Evolutionary conservation across 495 filamentous ascomycete genomes (phyloP), one percentile per base, ranked within the genome.

Genomic region (Chaetomium cochliodes): DNA sequence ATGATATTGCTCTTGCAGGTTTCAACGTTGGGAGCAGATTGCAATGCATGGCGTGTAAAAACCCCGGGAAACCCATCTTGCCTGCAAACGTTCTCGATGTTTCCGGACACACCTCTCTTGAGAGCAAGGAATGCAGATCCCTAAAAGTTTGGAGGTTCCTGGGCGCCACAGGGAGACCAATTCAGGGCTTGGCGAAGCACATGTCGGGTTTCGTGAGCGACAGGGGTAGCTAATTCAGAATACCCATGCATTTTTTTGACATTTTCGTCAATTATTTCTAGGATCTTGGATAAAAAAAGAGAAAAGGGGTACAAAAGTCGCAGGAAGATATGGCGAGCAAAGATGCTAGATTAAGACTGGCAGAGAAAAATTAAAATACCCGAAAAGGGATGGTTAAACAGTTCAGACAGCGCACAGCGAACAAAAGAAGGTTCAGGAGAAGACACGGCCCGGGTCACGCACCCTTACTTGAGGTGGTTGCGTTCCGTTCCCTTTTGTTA

Each of bases 161-260:
- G 50, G 12, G 25, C 33, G 33, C 33, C 33, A 37, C 33, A 6
- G 33, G 33, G 33, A 30, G 51, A 33, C 51, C 1, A 33, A 54
- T 12, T 2, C 26, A 30, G 28, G 51, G 26, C 51, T 54, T 54
- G 51, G 51, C 51, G 51, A 54, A 54, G 51, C 51, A 54, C 51
- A 54, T 54, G 51, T 52, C 50, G 41, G 41, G 6, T 18, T 41
- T 18, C 13, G 13, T 15, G 41, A 44, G 3, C 2, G 11, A 44
- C 13, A 44, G 11, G 16, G 41, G 5, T 16, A 44, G 46, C 16
- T 22, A 23, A 50, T 50, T 23, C n/a, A n/a, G 20, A 18, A 13
- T 4, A 47, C 15, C 44, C 44, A 47, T 18, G 18, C n/a, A 50
- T 23, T 50, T 50, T 18, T 50, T 18, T 18, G n/a, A n/a, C n/a